Evolutionary conservation across 1,284 basidiomycete genomes (phyloP), one percentile per base, ranked within the genome.

Genomic region (Fomitopsis palustris): DNA sequence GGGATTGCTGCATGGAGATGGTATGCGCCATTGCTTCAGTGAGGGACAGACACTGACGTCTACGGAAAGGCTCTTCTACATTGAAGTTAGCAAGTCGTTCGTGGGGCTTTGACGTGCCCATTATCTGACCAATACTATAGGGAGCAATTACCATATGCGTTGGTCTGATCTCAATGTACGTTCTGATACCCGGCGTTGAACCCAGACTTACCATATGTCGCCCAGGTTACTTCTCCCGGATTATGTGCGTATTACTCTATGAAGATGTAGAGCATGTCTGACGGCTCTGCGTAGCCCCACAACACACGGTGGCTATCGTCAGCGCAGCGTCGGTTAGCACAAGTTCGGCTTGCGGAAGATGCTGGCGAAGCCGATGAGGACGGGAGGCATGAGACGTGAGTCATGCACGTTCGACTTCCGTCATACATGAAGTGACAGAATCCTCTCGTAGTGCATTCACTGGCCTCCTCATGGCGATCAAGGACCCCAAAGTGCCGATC

Each of bases 1-100:
- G 88, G 89, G 0, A 86, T 89, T 47, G 73, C 83, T n/a, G 88
- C 86, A 4, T 92, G 90, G 90, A 75, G 84, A 72, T 89, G 86
- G 86, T 84, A 58, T 51, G 76, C 66, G 17, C 43, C 57, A 12
- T 33, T 6, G 23, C 25, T 19, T 14, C 3, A 1, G 31, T 43
- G 12, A 9, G 16, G 16, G 35, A 7, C 2, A 10, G 35, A 14
- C 8, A 14, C 35, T 37, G 35, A 37, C 4, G 2, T 1, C 12
- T 12, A 27, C n/a, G 31, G 8, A 14, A 42, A 83, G 84, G 85
- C 62, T 87, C 42, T 87, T 86, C 68, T 84, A 81, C 61, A 83
- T 85, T 54, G 84, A 87, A 72, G 84, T 82, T 70, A 37, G 21
- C 27, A 42, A 27, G 1, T 21, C 19, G 21, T 14, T n/a, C n/a